Evolutionary conservation across 208 protist species (phyloP).

Genomic region (Endotrypanum monterogeii): DNA sequence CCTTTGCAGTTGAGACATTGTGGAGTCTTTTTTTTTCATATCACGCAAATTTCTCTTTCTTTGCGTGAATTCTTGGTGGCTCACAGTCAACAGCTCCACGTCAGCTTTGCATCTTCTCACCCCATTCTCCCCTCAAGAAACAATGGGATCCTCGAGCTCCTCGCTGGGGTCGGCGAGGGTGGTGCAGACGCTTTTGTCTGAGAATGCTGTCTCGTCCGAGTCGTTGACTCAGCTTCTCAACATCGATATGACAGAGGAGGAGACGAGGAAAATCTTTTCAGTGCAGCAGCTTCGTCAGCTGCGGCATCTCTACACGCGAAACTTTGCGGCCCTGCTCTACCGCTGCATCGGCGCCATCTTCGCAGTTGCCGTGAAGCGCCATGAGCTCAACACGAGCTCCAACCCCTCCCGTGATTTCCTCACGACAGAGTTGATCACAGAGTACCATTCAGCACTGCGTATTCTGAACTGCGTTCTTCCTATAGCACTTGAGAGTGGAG

Average conservation of each 20-base stretch:
- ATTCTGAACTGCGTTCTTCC: conserved; percentile 70
- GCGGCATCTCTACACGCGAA: conserved; percentile 80
- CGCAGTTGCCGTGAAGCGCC: conserved; percentile 31
- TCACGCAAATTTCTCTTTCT: background rate
- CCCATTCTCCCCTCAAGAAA: background rate
- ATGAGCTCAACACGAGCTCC: conserved; percentile 26
- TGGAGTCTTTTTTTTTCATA: background rate
- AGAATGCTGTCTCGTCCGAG: conserved; percentile 29
- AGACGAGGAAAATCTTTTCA: conserved; percentile 51
- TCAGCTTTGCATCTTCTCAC: background rate
- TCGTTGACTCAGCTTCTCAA: conserved; percentile 39
- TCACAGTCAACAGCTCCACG: background rate
- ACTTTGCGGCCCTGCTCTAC: conserved; percentile 78
- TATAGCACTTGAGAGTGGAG: conserved; percentile 65
- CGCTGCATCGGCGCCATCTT: conserved; percentile 66
- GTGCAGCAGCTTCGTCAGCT: conserved; percentile 57
- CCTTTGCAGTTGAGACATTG: background rate
- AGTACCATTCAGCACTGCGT: conserved; percentile 60
- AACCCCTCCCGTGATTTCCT: conserved; percentile 17
- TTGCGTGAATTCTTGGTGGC: background rate
- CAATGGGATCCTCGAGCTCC: conserved; percentile 76
- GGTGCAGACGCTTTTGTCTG: conserved; percentile 37
- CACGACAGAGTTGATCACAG: conserved; percentile 20
- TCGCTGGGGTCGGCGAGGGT: conserved; percentile 55
- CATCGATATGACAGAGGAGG: conserved; percentile 42